These are phyloP conservation scores for Nyctanthes arbortristis DNA, from an alignment of 257 asterid species.

Conservation along the genomic window DNA sequence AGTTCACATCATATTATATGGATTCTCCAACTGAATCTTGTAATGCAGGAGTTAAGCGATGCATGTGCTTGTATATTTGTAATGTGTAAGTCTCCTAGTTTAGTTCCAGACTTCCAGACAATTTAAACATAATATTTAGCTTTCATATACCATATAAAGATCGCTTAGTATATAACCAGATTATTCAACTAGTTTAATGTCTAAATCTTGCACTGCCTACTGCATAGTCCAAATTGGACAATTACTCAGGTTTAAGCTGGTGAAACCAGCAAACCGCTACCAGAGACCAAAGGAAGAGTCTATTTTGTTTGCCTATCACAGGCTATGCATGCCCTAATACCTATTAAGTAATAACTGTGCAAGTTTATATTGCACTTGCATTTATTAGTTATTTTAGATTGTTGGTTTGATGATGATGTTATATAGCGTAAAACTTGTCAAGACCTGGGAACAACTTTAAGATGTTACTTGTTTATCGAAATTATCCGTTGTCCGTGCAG, in stretches of 20 bases:
- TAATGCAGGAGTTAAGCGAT: not conserved
- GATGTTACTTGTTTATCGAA: not conserved
- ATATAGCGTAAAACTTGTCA: not conserved
- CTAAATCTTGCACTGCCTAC: not conserved
- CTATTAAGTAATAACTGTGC: not conserved
- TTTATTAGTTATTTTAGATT: constrained; percentile 14
- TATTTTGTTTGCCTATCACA: not conserved
- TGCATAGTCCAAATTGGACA: not conserved
- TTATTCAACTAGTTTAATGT: not conserved
- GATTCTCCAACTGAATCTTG: not conserved
- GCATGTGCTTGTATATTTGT: not conserved
- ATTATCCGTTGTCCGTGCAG: not conserved
- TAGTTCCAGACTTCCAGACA: not conserved
- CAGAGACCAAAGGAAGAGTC: not conserved
- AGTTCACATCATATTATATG: not conserved
- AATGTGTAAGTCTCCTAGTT: not conserved
- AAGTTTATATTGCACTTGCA: not conserved
- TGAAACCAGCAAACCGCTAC: not conserved
- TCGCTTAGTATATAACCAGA: not conserved
- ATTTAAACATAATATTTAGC: not conserved
- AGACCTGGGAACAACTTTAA: constrained; percentile 2
- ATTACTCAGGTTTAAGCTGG: not conserved
- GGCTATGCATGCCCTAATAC: not conserved
- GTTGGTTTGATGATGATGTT: not conserved
- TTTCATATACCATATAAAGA: not conserved